These are phyloP conservation scores for Ustulina deusta DNA, from an alignment of 2,329 filamentous ascomycete genomes.

Conservation along the genomic window DNA sequence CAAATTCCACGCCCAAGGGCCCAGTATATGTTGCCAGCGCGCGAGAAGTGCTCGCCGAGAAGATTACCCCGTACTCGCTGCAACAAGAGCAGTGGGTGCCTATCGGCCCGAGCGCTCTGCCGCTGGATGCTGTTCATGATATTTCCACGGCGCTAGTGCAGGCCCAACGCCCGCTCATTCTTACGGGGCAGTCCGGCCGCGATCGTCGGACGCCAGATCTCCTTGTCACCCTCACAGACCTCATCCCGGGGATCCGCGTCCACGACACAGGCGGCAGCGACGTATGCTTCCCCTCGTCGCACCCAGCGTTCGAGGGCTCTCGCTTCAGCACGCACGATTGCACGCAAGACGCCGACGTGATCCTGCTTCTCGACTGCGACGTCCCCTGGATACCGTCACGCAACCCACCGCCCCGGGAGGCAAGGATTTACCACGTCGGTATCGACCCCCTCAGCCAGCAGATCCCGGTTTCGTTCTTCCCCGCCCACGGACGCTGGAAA, in stretches of 20 bases:
- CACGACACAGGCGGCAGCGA: slow-evolving; percentile 65
- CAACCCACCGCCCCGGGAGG: slow-evolving; percentile 66
- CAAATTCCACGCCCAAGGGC: slow-evolving; percentile 74
- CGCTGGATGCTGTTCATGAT: slow-evolving; percentile 55
- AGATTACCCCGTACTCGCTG: slow-evolving; percentile 52
- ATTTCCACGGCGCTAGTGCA: slow-evolving; percentile 58
- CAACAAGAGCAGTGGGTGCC: slow-evolving; percentile 45
- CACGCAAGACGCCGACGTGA: slow-evolving; percentile 72
- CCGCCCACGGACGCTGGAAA: slow-evolving; percentile 63
- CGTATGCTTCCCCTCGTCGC: slow-evolving; percentile 55
- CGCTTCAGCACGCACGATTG: slow-evolving; percentile 69
- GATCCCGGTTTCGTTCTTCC: slow-evolving; percentile 69
- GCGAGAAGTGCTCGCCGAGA: slow-evolving; percentile 78
- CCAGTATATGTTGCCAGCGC: slow-evolving; percentile 76
- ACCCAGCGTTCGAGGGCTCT: slow-evolving; percentile 60
- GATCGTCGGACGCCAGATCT: slow-evolving; percentile 56
- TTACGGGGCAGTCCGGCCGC: slow-evolving; percentile 64
- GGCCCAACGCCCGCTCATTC: slow-evolving; percentile 61
- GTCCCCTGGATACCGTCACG: slow-evolving; percentile 77
- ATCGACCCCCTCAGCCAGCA: slow-evolving; percentile 74
- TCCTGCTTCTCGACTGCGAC: slow-evolving; percentile 75
- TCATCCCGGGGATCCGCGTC: slow-evolving; percentile 61
- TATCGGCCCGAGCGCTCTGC: slow-evolving; percentile 46
- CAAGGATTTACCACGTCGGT: slow-evolving; percentile 74
- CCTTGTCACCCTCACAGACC: slow-evolving; percentile 60